phyloP scores from a whole-genome alignment of 1,284 basidiomycete species.

The Naganishia sp. region DNA sequence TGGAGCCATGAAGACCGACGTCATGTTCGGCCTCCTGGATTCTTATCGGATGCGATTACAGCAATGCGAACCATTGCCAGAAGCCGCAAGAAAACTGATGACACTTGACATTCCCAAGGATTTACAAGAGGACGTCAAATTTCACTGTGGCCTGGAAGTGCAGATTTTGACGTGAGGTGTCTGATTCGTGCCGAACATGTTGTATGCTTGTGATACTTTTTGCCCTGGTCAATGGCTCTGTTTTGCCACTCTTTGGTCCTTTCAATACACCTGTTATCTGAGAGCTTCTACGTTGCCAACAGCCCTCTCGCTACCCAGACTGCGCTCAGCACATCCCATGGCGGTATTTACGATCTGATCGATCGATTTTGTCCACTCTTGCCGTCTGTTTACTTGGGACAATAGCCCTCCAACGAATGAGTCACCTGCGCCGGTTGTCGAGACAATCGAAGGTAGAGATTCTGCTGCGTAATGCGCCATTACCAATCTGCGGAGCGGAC shows the following conservation, averaged over 20 bases:
- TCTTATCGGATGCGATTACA: slow-evolving; percentile 12
- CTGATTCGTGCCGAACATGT: not conserved
- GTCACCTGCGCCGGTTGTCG: slow-evolving; percentile 89
- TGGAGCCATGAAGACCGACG: slow-evolving; percentile 9
- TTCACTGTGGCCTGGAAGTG: slow-evolving; percentile 14
- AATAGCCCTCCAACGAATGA: slow-evolving; percentile 74
- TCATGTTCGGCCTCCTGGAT: slow-evolving; percentile 22
- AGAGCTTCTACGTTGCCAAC: slow-evolving; percentile 20
- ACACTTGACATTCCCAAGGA: slow-evolving; percentile 5
- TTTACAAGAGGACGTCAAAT: slow-evolving; percentile 8
- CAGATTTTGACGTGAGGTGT: not conserved
- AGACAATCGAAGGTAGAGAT: slow-evolving; percentile 59
- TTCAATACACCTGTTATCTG: not conserved
- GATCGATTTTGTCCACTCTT: not conserved
- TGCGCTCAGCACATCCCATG: slow-evolving; percentile 18
- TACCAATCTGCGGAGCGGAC: slow-evolving; percentile 61
- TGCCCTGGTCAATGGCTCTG: not conserved
- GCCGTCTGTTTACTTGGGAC: slow-evolving; percentile 37
- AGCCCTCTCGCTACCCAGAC: slow-evolving; percentile 23
- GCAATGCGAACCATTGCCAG: not conserved
- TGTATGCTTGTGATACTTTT: not conserved
- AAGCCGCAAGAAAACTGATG: not conserved
- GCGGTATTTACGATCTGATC: slow-evolving; percentile 17
- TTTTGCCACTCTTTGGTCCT: not conserved
- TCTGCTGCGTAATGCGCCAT: slow-evolving; percentile 69